A percentile compares a stretch with the other conserved stretches of the same genome.
phyloP scores from a whole-genome alignment of 257 asterid genomes.

The Fraxinus pennsylvanica region DNA sequence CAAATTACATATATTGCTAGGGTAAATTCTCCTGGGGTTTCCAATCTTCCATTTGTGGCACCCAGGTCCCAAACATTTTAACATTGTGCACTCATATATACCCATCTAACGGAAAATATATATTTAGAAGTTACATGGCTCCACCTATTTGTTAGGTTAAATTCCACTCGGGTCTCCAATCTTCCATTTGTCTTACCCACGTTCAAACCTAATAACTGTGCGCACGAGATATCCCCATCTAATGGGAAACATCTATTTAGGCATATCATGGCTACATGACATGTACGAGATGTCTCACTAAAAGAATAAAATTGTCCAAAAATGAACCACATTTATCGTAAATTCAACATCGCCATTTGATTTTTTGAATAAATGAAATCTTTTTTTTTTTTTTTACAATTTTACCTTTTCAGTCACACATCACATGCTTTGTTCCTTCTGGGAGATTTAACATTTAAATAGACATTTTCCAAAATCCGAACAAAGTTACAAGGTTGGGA shows the following conservation, averaged over 20 bases:
- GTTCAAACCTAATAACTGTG: neutral
- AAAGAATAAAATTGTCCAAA: neutral
- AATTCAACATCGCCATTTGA: neutral
- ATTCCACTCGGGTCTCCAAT: neutral
- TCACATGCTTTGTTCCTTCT: too few relatives aligned
- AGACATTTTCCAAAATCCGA: neutral
- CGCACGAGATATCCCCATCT: too few relatives aligned
- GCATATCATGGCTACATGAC: too few relatives aligned
- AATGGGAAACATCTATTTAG: too few relatives aligned
- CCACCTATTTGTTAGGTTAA: neutral
- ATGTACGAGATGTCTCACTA: neutral
- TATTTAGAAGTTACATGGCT: too few relatives aligned
- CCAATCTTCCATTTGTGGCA: neutral
- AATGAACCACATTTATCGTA: too few relatives aligned
- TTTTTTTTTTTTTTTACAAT: too few relatives aligned
- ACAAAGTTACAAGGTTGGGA: neutral
- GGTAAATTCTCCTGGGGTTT: neutral
- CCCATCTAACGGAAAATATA: neutral
- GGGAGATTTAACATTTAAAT: neutral
- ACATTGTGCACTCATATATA: neutral
- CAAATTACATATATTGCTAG: neutral
- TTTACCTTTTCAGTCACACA: neutral
- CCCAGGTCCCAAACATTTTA: neutral
- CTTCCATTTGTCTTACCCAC: neutral
- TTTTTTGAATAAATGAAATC: too few relatives aligned